Evolutionary conservation across 768 basidiomycete species (phyloP).

Genomic region (Termitomyces sp.): DNA sequence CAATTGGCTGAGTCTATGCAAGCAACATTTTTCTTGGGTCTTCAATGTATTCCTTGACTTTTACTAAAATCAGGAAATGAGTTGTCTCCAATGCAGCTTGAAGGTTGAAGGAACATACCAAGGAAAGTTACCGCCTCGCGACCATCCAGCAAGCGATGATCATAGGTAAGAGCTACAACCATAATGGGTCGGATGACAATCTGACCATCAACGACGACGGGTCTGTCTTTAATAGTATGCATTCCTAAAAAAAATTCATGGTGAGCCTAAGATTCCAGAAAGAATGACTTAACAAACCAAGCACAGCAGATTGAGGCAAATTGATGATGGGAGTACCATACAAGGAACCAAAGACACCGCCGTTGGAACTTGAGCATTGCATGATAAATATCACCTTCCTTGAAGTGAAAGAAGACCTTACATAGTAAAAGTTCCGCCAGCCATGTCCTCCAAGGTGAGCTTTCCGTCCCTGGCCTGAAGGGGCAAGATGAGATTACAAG

Average conservation of each 20-base stretch:
- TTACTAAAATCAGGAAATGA: conserved; percentile 41
- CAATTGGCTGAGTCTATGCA: conserved; percentile 20
- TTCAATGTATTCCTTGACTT: conserved; percentile 90
- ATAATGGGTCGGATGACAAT: conserved; percentile 97
- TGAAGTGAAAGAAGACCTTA: conserved; percentile 28
- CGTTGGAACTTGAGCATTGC: conserved; percentile 70
- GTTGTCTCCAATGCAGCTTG: not conserved
- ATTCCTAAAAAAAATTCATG: conserved; percentile 51
- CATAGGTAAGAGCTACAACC: conserved; percentile 91
- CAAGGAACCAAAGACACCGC: conserved; percentile 95
- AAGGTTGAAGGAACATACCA: conserved; percentile 44
- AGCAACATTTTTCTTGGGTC: conserved; percentile 91
- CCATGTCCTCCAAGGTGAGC: conserved; percentile 96
- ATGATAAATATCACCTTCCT: not conserved
- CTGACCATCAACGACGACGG: conserved; percentile 90
- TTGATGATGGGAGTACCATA: conserved; percentile 99
- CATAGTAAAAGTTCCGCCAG: conserved; percentile 99
- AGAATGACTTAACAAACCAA: conserved; percentile 44
- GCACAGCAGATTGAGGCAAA: conserved; percentile 89
- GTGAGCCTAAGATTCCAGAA: not conserved
- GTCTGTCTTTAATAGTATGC: conserved; percentile 90
- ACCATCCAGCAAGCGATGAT: conserved; percentile 93
- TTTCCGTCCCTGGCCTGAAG: conserved; percentile 81
- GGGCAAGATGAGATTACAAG: not conserved
- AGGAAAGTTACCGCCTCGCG: conserved; percentile 97